Evolutionary conservation across 768 basidiomycete species (phyloP).

Genomic region (Artomyces pyxidatus): DNA sequence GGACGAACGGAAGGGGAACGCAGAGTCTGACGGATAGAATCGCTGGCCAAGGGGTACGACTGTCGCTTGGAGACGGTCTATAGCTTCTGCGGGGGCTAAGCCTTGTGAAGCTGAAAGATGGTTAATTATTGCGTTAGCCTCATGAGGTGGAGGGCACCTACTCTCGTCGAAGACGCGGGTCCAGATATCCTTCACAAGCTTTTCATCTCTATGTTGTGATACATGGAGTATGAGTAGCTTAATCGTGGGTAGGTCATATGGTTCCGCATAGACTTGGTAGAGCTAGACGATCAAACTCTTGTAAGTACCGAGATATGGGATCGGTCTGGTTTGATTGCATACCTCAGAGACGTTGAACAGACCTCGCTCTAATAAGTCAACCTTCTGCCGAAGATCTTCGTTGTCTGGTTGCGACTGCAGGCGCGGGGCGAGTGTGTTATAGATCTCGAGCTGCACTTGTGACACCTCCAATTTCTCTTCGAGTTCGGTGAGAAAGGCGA

Average conservation of each 20-base stretch:
- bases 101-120: constrained; percentile 43
- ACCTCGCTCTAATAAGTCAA: constrained; percentile 47
- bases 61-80: constrained; percentile 56
- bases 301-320: background rate
- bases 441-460: constrained; percentile 92
- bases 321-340: constrained; percentile 16
- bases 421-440: constrained; percentile 55
- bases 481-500: constrained; percentile 88
- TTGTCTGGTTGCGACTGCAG: constrained; percentile 39
- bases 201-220: constrained; percentile 86
- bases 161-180: constrained; percentile 77
- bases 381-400: constrained; percentile 51
- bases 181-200: constrained; percentile 80
- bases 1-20: constrained; percentile 77
- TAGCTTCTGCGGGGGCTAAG: constrained; percentile 42
- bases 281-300: constrained; percentile 39
- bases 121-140: too few species aligned
- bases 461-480: constrained; percentile 97
- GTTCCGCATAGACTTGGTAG: constrained; percentile 80
- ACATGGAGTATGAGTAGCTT: constrained; percentile 89
- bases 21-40: constrained; percentile 86
- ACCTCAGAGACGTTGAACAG: constrained; percentile 85
- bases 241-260: constrained; percentile 75
- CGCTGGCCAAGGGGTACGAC: constrained; percentile 71
- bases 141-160: constrained; percentile 28